Percentiles rank a stretch among this genome's conserved stretches.
Evolutionary conservation across 371 early-diverging fungal genomes (phyloP).

Genomic region (Rhizomucor miehei): DNA sequence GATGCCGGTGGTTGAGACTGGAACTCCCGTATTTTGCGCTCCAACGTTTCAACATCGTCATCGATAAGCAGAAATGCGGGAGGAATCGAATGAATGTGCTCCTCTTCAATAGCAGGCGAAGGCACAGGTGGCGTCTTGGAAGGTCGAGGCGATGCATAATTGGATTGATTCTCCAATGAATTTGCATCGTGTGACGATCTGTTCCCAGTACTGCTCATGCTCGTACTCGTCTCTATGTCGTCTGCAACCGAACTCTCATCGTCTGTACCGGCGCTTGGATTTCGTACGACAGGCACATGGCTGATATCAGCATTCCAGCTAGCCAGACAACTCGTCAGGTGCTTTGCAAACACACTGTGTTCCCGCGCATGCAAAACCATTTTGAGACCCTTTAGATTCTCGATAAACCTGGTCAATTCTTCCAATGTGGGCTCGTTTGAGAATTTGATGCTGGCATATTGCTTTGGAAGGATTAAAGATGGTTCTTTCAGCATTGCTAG

Average conservation of each 20-base stretch:
- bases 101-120: constrained; percentile 34
- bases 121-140: constrained; percentile 13
- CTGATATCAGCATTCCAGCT: constrained; percentile 58
- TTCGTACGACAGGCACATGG: constrained; percentile 41
- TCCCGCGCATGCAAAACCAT: constrained; percentile 56
- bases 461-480: constrained; percentile 16
- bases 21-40: constrained; percentile 40
- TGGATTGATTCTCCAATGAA: not conserved
- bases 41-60: constrained; percentile 53
- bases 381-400: constrained; percentile 45
- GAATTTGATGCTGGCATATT: constrained; percentile 29
- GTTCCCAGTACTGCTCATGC: not conserved
- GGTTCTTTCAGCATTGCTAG: constrained; percentile 11
- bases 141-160: constrained; percentile 7
- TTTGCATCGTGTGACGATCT: not conserved
- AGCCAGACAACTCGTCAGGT: constrained; percentile 54
- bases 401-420: constrained; percentile 48
- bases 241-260: not conserved
- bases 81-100: constrained; percentile 32
- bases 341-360: constrained; percentile 57
- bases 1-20: constrained; percentile 30
- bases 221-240: constrained; percentile 1
- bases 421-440: constrained; percentile 54
- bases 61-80: constrained; percentile 64
- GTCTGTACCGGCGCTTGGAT: constrained; percentile 1